A percentile compares a stretch with the other conserved stretches of the same genome.
These are phyloP conservation scores for Thelephora ganbajun DNA, from an alignment of 768 basidiomycete genomes.

Conservation along the genomic window DNA sequence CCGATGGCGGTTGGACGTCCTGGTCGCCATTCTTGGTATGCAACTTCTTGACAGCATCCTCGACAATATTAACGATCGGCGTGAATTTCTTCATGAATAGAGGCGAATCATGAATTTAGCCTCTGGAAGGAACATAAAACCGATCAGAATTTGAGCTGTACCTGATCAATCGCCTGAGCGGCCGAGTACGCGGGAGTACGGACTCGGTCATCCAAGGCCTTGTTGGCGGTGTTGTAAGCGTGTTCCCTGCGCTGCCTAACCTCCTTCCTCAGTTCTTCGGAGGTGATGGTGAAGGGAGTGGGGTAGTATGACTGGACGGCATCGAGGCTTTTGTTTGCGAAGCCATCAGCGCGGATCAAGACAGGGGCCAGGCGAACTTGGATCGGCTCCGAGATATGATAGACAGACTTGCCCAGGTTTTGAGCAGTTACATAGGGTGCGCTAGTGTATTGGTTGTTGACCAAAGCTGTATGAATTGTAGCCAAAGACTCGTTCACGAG, in stretches of 20 bases:
- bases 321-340: slow-evolving; percentile 65
- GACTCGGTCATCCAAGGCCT: slow-evolving; percentile 53
- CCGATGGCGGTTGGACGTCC: slow-evolving; percentile 31
- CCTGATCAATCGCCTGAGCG: slow-evolving; percentile 62
- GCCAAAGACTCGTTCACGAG: slow-evolving; percentile 51
- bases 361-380: slow-evolving; percentile 53
- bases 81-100: slow-evolving; percentile 37
- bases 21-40: slow-evolving; percentile 26
- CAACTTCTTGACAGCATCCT: slow-evolving; percentile 33
- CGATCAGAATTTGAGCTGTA: slow-evolving; percentile 17
- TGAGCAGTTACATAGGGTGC: slow-evolving; percentile 55
- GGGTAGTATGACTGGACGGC: slow-evolving; percentile 61
- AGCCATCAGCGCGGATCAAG: slow-evolving; percentile 46
- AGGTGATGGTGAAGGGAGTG: slow-evolving; percentile 59
- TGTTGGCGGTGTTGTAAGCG: slow-evolving; percentile 39
- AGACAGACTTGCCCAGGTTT: slow-evolving; percentile 29
- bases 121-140: slow-evolving; percentile 1
- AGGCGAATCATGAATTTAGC: slow-evolving; percentile 9
- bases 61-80: slow-evolving; percentile 65
- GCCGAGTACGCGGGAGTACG: slow-evolving; percentile 46
- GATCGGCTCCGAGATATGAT: slow-evolving; percentile 43
- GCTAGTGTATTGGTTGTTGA: slow-evolving; percentile 44
- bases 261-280: slow-evolving; percentile 53
- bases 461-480: slow-evolving; percentile 45
- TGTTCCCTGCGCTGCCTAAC: slow-evolving; percentile 46